Evolutionary conservation across 805 yeast genomes (phyloP).

Genomic region (Sugiyamaella boreocaroliniensis): DNA sequence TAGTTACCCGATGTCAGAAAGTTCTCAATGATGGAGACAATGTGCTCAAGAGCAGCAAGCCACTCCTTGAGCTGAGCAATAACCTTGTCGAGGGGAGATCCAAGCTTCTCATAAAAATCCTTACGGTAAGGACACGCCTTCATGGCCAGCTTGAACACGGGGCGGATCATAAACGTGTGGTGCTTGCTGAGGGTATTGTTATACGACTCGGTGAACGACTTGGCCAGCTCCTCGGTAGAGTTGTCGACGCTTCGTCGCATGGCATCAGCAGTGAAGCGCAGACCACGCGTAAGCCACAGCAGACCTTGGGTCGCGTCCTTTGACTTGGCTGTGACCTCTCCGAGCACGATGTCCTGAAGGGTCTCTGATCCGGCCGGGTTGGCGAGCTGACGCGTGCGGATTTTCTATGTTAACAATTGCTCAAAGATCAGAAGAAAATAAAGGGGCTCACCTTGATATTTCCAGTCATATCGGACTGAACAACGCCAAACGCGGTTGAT

Average conservation of each 20-base stretch:
- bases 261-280: slow-evolving; percentile 85
- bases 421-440: neutral
- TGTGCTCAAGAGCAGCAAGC: slow-evolving; percentile 69
- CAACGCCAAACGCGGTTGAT: slow-evolving; percentile 76
- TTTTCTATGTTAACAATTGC: slow-evolving; percentile 36
- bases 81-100: slow-evolving; percentile 55
- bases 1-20: slow-evolving; percentile 76
- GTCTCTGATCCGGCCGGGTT: slow-evolving; percentile 61
- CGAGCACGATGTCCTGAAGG: slow-evolving; percentile 67
- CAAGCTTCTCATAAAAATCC: slow-evolving; percentile 77
- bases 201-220: slow-evolving; percentile 81
- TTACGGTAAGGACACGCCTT: slow-evolving; percentile 89
- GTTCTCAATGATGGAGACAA: slow-evolving; percentile 65
- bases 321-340: slow-evolving; percentile 58
- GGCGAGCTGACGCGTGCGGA: slow-evolving; percentile 57
- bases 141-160: slow-evolving; percentile 89
- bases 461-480: slow-evolving; percentile 83
- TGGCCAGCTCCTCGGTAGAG: slow-evolving; percentile 58
- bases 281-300: slow-evolving; percentile 74
- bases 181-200: slow-evolving; percentile 69
- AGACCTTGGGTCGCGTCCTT: slow-evolving; percentile 87
- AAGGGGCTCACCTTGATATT: slow-evolving; percentile 45
- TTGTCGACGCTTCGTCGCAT: slow-evolving; percentile 70
- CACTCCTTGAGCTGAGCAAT: slow-evolving; percentile 57
- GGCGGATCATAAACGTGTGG: slow-evolving; percentile 76